Base-by-base conservation (phyloP, 2,329 filamentous ascomycete species). In the Mollisia scopiformis region DNA sequence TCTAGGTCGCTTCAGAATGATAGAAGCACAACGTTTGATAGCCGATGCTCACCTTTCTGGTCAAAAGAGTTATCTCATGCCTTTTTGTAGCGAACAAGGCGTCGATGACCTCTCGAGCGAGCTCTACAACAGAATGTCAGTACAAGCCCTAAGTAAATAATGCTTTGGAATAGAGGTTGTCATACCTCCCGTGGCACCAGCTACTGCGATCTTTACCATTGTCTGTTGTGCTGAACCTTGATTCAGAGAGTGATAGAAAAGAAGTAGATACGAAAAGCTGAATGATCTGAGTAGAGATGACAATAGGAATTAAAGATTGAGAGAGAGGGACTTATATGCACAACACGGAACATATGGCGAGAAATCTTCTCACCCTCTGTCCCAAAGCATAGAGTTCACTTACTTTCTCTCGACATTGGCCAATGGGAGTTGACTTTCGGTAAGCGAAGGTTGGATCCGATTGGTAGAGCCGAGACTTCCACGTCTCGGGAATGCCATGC, bases 41-140 rank as follows among this genome's bases (percentile, higher is more conserved):
- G 16, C 14, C 2, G n/a, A 1, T 1, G 11, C 14, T 55, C 8
- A 80, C 80, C 52, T 76, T 79, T 64, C 84, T 75, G 1, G 77
- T 83, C 13, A 87, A 70, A 21, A 87, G 74, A 0, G 76, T 71
- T 49, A 88, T 81, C 0, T 84, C 75, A 59, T 88, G 84, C 57
- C 80, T 84, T 10, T 76, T 75, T 3, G 75, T 74, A 2, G 77
- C 77, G 2, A 83, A 66, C 0, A 86, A 74, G 3, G 72, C 76
- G 59, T 85, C 82, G 23, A 86, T 72, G 10, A 87, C 68, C 67
- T 85, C 83, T 43, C 73, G 76, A 2, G 79, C 81, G 50, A 87
- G 79, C 58, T 83, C 83, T 86, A 49, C 23, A 33, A 23, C 3
- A 43, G 50, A 57, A 27, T 4, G 31, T 57, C 6, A 57, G 46